phyloP scores from a whole-genome alignment of 148 eudicot species.

The Dysphania ambrosioides region DNA sequence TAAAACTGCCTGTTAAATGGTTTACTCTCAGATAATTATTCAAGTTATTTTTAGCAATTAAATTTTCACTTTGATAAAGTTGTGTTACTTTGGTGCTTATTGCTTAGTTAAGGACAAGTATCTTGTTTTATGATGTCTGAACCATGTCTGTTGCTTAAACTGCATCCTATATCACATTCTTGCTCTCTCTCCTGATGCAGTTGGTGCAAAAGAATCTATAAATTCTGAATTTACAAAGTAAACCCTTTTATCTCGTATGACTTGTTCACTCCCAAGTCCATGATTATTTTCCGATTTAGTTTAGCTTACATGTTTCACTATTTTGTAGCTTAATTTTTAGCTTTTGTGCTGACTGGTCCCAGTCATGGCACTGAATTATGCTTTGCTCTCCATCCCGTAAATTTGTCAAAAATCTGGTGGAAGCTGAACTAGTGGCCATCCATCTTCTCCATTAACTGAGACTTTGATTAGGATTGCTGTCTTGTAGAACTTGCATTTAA shows the following conservation, averaged over 20 bases:
- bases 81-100: background rate
- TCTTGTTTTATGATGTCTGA: too few relatives aligned
- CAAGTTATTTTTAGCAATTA: background rate
- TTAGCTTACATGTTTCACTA: background rate
- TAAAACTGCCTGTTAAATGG: background rate
- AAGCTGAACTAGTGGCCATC: background rate
- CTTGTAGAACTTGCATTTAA: too few relatives aligned
- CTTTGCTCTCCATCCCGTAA: background rate
- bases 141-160: too few relatives aligned
- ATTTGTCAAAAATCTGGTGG: background rate
- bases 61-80: background rate
- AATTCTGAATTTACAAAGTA: background rate
- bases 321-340: background rate
- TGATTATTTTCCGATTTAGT: background rate
- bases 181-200: background rate
- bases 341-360: background rate
- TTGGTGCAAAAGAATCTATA: background rate
- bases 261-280: background rate
- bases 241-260: background rate
- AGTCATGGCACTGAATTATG: background rate
- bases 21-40: background rate
- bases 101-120: too few relatives aligned
- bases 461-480: background rate
- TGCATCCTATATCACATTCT: background rate
- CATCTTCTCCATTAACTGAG: background rate